Evolutionary conservation across 108 stramenopile genomes (phyloP).

Genomic region (Parietichytrium sp.): DNA sequence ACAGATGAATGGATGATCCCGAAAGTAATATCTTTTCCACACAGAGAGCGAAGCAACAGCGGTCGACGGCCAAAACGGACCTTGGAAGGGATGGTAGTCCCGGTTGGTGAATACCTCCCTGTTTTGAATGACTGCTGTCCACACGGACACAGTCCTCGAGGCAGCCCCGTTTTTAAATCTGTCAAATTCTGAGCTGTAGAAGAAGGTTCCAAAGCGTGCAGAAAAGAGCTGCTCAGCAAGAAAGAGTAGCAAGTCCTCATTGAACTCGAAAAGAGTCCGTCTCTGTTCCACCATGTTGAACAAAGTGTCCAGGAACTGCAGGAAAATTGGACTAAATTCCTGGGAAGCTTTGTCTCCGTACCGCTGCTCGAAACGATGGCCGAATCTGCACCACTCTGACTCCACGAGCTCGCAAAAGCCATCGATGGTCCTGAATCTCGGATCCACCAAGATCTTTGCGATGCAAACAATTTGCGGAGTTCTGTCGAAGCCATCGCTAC

Average conservation of each 20-base stretch:
- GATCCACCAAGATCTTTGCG: constrained; percentile 91
- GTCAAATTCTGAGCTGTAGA: constrained; percentile 48
- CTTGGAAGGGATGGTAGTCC: background rate
- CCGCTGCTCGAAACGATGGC: constrained; percentile 91
- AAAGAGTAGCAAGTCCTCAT: constrained; percentile 54
- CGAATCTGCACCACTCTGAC: constrained; percentile 95
- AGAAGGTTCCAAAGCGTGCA: constrained; percentile 65
- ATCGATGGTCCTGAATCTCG: constrained; percentile 84
- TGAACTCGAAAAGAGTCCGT: constrained; percentile 83
- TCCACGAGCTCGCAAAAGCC: constrained; percentile 91
- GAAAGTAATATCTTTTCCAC: too few relatives aligned
- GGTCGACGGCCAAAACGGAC: constrained; percentile 2
- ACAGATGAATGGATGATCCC: too few relatives aligned
- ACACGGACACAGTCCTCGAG: background rate
- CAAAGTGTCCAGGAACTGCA: constrained; percentile 95
- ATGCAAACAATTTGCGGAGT: constrained; percentile 86
- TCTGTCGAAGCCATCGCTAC: constrained; percentile 98
- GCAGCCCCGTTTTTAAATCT: background rate
- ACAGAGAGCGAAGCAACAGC: too few relatives aligned
- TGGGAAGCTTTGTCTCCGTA: constrained; percentile 64
- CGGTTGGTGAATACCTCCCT: background rate
- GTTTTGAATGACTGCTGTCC: background rate
- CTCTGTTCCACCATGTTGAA: constrained; percentile 82
- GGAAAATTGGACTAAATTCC: constrained; percentile 89
- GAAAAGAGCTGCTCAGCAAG: constrained; percentile 56